phyloP scores from a whole-genome alignment of 2,329 filamentous ascomycete genomes.

The Trichoderma atroviride region DNA sequence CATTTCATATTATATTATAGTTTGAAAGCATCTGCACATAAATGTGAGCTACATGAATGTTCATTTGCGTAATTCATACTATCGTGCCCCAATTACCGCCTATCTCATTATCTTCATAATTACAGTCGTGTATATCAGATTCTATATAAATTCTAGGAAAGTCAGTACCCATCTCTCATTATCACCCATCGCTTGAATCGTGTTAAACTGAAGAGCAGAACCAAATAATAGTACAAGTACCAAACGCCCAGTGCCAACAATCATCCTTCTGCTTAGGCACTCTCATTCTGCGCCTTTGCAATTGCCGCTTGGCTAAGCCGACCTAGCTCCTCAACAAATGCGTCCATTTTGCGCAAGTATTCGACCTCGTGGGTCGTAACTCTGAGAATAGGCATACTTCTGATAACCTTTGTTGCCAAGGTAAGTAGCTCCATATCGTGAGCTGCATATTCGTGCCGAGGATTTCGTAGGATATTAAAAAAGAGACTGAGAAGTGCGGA shows the following conservation, averaged over 20 bases:
- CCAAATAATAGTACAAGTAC: background rate
- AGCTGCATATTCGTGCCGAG: constrained; percentile 46
- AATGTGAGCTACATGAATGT: too few species aligned
- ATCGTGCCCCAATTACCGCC: background rate
- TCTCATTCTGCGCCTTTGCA: constrained; percentile 32
- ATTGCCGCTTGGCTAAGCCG: constrained; percentile 43
- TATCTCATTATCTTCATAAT: background rate
- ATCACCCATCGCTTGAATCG: background rate
- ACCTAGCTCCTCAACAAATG: constrained; percentile 50
- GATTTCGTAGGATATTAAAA: constrained; percentile 55
- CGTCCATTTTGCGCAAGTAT: constrained; percentile 46
- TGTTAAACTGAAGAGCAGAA: background rate
- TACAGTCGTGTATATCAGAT: background rate
- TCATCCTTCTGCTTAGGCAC: background rate
- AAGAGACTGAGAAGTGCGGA: constrained; percentile 58
- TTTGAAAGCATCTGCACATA: too few species aligned
- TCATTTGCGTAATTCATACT: background rate
- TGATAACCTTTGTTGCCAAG: constrained; percentile 48
- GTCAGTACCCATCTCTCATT: background rate
- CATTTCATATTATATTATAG: too few species aligned
- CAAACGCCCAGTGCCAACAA: background rate
- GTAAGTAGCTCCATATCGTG: constrained; percentile 52
- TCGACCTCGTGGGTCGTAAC: constrained; percentile 42
- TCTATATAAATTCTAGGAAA: background rate
- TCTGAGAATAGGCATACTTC: constrained; percentile 39